These are phyloP conservation scores for Cenchrus purpureus DNA, from an alignment of 176 grass and related monocot species.

Conservation along the genomic window DNA sequence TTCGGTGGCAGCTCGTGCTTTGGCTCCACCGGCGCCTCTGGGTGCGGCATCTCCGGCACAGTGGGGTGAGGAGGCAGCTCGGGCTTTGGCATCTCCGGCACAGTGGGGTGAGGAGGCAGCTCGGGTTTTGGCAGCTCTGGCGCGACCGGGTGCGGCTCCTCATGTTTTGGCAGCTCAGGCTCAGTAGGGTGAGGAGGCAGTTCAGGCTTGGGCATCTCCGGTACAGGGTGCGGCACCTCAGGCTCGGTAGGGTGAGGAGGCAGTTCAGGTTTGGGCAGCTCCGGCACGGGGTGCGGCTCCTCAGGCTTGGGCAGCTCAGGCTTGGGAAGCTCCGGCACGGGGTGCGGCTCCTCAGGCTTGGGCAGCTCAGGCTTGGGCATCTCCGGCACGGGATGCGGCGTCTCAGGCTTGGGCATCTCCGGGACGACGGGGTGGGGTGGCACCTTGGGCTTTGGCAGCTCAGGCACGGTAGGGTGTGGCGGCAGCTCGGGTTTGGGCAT, in stretches of 20 bases:
- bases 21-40: no score
- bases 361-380: not conserved
- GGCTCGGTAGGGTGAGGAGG: not conserved
- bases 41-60: not conserved
- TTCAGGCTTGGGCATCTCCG: slow-evolving; percentile 6
- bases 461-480: not conserved
- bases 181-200: not conserved
- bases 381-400: not conserved
- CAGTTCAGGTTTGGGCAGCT: not conserved
- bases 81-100: not conserved
- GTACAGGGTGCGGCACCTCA: not conserved
- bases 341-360: not conserved
- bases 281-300: not conserved
- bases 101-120: not conserved
- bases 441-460: not conserved
- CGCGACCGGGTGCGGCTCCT: not conserved
- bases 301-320: not conserved
- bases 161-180: slow-evolving; percentile 20
- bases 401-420: not conserved
- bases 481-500: slow-evolving; percentile 31
- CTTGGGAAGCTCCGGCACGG: not conserved
- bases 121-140: slow-evolving; percentile 18
- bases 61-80: not conserved
- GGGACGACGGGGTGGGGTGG: not conserved
- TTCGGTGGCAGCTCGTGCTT: slow-evolving; percentile 1